Conservation (phyloP, 2,329 filamentous ascomycete genomes). For the Spiromastix sp. region DNA sequence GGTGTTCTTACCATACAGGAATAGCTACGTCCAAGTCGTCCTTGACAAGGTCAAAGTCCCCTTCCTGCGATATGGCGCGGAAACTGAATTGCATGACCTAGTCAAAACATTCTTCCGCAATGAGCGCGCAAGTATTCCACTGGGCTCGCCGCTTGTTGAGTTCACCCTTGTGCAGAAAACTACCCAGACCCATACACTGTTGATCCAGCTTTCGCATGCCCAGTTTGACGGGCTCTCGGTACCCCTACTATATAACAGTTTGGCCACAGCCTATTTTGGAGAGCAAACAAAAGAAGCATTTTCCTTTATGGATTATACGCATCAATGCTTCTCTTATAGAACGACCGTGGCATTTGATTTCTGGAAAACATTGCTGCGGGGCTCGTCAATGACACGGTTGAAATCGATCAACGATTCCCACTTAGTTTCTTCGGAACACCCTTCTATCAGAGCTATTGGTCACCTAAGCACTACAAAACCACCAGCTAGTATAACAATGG, state of each 20-base stretch:
- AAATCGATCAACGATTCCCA: too few relatives aligned
- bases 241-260: too few relatives aligned
- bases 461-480: background rate
- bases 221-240: too few relatives aligned
- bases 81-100: constrained; percentile 6
- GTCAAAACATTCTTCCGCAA: constrained; percentile 9
- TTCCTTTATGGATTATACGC: too few relatives aligned
- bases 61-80: constrained; percentile 10
- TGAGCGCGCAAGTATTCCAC: too few relatives aligned
- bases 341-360: constrained; percentile 27
- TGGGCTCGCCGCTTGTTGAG: too few relatives aligned
- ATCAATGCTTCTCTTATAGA: constrained; percentile 32
- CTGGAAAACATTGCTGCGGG: too few relatives aligned
- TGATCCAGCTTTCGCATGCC: too few relatives aligned
- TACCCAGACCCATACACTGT: too few relatives aligned
- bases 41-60: constrained; percentile 14
- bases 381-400: too few relatives aligned
- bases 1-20: constrained; percentile 19
- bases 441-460: background rate
- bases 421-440: background rate
- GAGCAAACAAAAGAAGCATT: too few relatives aligned
- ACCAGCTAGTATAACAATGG: constrained; percentile 11
- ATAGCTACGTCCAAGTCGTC: constrained; percentile 22
- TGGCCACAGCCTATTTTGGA: too few relatives aligned
- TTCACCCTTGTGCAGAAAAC: constrained; percentile 1